These are phyloP conservation scores for Byssochlamys sp. DNA, from an alignment of 2,329 filamentous ascomycete genomes.

Conservation along the genomic window DNA sequence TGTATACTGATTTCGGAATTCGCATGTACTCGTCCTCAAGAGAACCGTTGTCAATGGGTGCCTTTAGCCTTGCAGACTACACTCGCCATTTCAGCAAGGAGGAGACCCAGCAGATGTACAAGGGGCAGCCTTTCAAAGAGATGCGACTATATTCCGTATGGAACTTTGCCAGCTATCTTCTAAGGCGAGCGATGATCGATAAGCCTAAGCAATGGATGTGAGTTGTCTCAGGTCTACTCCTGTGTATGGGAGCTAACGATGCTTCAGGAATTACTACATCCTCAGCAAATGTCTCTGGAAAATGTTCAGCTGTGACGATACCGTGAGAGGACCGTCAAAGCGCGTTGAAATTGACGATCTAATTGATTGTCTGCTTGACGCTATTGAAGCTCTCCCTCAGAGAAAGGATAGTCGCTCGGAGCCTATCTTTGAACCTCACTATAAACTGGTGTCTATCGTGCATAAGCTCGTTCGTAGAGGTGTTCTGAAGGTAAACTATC, in stretches of 20 bases:
- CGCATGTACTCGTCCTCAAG: conserved; percentile 60
- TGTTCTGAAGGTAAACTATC: conserved; percentile 31
- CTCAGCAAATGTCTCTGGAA: conserved; percentile 65
- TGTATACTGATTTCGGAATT: conserved; percentile 60
- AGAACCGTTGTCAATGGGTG: conserved; percentile 58
- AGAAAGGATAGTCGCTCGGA: conserved; percentile 54
- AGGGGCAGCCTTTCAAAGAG: conserved; percentile 47
- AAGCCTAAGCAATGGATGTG: conserved; percentile 55
- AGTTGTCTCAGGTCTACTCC: conserved; percentile 19
- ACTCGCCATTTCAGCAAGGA: conserved; percentile 52
- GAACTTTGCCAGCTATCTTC: conserved; percentile 55
- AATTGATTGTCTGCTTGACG: conserved; percentile 47
- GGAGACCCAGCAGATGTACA: conserved; percentile 46
- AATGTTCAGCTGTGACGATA: conserved; percentile 47
- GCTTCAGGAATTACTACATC: conserved; percentile 53
- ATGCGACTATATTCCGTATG: conserved; percentile 53
- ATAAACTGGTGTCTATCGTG: conserved; percentile 73
- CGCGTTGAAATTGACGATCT: conserved; percentile 38
- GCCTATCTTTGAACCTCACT: conserved; percentile 80
- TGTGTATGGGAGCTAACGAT: conserved; percentile 11
- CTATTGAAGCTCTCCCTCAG: conserved; percentile 53
- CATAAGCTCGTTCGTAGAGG: conserved; percentile 63
- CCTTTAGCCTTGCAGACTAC: conserved; percentile 54
- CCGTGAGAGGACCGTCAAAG: conserved; percentile 26
- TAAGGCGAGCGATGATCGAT: conserved; percentile 49